Base-by-base conservation (phyloP, 2,329 filamentous ascomycete genomes). In the Teratosphaeria epicoccoides region DNA sequence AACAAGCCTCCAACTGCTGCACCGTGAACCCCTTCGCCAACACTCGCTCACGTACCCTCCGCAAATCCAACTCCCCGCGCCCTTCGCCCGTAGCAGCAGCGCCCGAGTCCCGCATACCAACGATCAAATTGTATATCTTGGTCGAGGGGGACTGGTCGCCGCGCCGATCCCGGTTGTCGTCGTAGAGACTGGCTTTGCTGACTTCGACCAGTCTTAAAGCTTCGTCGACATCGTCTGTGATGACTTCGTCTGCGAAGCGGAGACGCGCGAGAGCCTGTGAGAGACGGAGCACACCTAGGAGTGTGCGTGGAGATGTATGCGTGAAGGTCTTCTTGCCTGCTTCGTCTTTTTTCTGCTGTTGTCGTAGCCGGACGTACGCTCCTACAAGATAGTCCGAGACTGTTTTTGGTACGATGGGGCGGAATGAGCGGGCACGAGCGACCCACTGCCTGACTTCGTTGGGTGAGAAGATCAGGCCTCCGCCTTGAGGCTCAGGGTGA, bases 381-480 rank as follows among this genome's bases (percentile, higher is more conserved):
- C 91, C 93, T 50, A 95, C 87, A 76, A 98, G 88, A 74, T 98
- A 98, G 67, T 98, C 93, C 0, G 88, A 90, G 3, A 96, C 88
- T 6, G 79, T 77, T 63, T 84, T 85, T 1, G 91, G 88, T 4
- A 98, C 87, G 0, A 84, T 82, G 6, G 93, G 93, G 11, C 91
- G 83, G 79, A 84, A 96, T 14, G 85, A 88, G 49, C 93, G 85
- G 1, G 93, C 93, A 65, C 91, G 87, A 10, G 93, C 91, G 54
- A 98, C 87, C 75, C 95, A 98, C 61, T 95, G 89, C 51, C 93
- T 87, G 48, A 98, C 91, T 71, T 98, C 93, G 59, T 90, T 82
- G 0, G 93, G 93, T 1, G 83, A 83, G 72, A 98, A 96, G 60
- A 96, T 81, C n/a, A 93, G 76, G 12, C 78, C 78, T 49, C 75